Base-by-base conservation (phyloP, 2,329 filamentous ascomycete genomes). In the Alternaria arbusti region DNA sequence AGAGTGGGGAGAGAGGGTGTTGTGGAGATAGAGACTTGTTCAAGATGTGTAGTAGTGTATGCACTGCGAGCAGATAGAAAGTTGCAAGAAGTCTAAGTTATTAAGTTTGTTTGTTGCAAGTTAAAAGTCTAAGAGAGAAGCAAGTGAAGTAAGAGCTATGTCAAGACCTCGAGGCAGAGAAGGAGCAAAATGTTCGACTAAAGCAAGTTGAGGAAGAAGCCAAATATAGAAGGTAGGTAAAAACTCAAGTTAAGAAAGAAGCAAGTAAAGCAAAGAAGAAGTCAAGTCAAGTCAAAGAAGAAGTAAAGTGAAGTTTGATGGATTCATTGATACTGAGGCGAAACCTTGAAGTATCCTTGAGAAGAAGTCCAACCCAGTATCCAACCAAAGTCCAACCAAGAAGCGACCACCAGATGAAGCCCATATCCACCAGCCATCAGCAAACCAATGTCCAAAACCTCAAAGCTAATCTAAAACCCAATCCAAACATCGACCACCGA, bases 401-500 rank as follows among this genome's bases (percentile, higher is more conserved):
- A 15, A 3, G 1, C 30, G 2, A 32, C 4, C 15, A 40, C 9
- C 32, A 40, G 32, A 43, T 45, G 10, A 59, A 54, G 26, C 25
- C 59, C 47, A 44, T 20, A 25, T 61, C 51, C 54, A 54, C 45
- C 56, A 63, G 28, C 49, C 28, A 54, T 36, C 49, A 36, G 56
- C 56, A 56, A 20, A 40, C 5, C 51, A 59, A 52, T 56, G 20
- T 61, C 52, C 57, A 57, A 47, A 22, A n/a, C 52, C 28, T 30
- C 28, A 30, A 54, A 17, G 22, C 40, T 43, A n/a, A 57, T 30
- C 28, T 40, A 30, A 54, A n/a, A 5, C 40, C 46, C 22, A 57
- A 57, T 32, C 25, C 59, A 60, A 59, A 59, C 61, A 59, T 28
- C 49, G 20, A 59, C 49, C 25, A 59, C 36, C 57, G 49, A 59